Base-by-base conservation (phyloP, 495 filamentous ascomycete genomes). In the Rostrohypoxylon terebratum region DNA sequence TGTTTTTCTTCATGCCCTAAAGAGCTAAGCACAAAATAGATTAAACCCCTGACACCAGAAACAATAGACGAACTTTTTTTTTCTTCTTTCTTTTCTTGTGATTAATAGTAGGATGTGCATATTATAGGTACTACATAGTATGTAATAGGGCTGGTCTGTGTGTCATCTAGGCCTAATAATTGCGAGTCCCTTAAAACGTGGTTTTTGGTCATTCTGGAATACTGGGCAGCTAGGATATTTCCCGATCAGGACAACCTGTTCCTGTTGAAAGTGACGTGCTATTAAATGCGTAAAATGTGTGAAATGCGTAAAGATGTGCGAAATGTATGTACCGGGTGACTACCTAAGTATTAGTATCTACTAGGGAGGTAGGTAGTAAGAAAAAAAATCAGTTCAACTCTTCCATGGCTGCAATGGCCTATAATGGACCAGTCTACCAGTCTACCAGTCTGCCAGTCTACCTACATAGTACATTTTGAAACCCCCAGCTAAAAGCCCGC, bases 11-110 rank as follows among this genome's bases (percentile, higher is more conserved):
- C 63, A 66, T 62, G 55, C 45, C 55, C 23, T 34, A 9, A 45
- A 58, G 21, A 42, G 31, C 40, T 66, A 66, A 48, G 48, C 65
- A 48, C 58, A 61, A 38, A 59, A 63, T 69, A 63, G 25, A 61
- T 68, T 60, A 28, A 59, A 60, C 68, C 68, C 68, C 68, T 66
- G 62, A 62, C 58, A 68, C 47, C 38, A 55, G 54, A 16, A n/a
- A 51, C 54, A 53, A 55, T 68, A 61, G 57, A 18, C 13, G 20
- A 45, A 45, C 48, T 53, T 53, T 53, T 53, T 28, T 53, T 53
- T 18, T 7, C 16, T 9, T 13, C 7, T 50, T 13, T 25, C 13
- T 33, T 63, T 57, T 69, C 40, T 53, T 63, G 47, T 25, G 59
- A 62, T 47, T 59, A 51, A 51, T 59, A 51, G 59, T 59, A 48